These are phyloP conservation scores for Eucalyptus pauciflora DNA, from an alignment of 345 rosid species.

Conservation along the genomic window DNA sequence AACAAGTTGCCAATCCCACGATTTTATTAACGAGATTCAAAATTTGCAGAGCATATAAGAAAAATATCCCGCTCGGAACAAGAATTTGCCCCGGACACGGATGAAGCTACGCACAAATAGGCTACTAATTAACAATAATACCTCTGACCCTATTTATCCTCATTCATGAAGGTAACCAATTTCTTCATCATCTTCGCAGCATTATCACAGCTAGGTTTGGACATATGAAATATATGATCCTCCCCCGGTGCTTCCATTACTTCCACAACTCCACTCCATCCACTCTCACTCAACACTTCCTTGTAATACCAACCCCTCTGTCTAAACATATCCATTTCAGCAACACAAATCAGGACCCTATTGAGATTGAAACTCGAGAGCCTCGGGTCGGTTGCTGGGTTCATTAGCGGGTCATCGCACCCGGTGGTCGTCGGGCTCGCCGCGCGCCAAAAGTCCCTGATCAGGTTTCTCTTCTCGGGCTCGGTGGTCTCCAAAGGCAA, in stretches of 20 bases:
- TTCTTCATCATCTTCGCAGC: conserved; percentile 7
- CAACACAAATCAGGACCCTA: conserved; percentile 10
- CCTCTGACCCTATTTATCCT: not conserved
- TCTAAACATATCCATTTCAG: conserved; percentile 14
- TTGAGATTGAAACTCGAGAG: conserved; percentile 1
- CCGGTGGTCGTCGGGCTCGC: conserved; percentile 11
- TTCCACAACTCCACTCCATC: conserved; percentile 14
- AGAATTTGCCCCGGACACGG: not conserved
- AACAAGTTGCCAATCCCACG: not conserved
- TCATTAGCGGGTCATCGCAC: conserved; percentile 9
- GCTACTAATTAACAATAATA: not conserved
- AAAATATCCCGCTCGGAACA: not conserved
- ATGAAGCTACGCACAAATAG: not conserved
- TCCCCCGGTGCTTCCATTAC: conserved; percentile 13
- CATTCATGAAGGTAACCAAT: conserved; percentile 9
- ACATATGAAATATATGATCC: conserved; percentile 24
- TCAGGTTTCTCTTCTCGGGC: not conserved
- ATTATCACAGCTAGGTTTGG: conserved; percentile 1
- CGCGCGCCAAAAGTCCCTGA: not conserved
- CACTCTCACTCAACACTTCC: conserved; percentile 5
- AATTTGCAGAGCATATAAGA: not conserved
- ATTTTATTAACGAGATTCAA: not conserved
- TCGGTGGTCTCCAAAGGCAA: not conserved
- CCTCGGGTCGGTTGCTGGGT: conserved; percentile 14
- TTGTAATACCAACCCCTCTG: conserved; percentile 7